These are phyloP conservation scores for Clonostachys sp. DNA, from an alignment of 2,329 filamentous ascomycete species.

Conservation along the genomic window DNA sequence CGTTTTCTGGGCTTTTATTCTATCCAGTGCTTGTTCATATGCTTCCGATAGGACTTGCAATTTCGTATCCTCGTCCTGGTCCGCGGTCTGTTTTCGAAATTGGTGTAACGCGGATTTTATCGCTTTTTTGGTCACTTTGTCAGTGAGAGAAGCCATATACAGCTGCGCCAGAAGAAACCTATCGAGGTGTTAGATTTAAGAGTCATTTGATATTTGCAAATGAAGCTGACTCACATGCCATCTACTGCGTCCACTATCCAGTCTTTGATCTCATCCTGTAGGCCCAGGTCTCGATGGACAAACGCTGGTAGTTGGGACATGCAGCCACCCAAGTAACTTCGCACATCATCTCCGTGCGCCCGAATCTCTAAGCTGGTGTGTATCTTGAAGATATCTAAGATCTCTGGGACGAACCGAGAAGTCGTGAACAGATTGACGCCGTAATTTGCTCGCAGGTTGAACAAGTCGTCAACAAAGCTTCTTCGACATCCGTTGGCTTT, in stretches of 20 bases:
- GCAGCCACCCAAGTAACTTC: conserved; percentile 1
- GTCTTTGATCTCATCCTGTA: neutral
- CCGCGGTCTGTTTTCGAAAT: conserved; percentile 15
- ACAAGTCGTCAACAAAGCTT: conserved; percentile 2
- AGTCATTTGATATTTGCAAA: no score
- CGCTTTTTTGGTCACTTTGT: conserved; percentile 14
- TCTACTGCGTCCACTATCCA: neutral
- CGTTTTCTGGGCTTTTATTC: conserved; percentile 28
- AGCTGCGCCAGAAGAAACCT: conserved; percentile 1
- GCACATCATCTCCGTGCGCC: conserved; percentile 7
- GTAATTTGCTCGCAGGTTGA: neutral
- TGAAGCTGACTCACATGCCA: neutral
- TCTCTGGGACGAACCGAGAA: conserved; percentile 9
- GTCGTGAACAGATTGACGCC: conserved; percentile 12
- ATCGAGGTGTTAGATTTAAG: no score
- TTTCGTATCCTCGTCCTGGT: no score
- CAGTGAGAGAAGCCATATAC: conserved; percentile 2
- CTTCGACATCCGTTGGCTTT: neutral
- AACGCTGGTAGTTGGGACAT: conserved; percentile 1
- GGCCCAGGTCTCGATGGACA: neutral
- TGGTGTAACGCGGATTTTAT: conserved; percentile 21
- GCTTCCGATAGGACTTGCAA: conserved; percentile 10
- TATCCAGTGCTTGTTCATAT: conserved; percentile 32
- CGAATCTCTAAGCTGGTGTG: conserved; percentile 4
- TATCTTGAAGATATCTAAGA: conserved; percentile 1